Percentiles rank a stretch among this genome's conserved stretches.
Evolutionary conservation across 2,329 filamentous ascomycete species (phyloP).

Genomic region (Volutella citrinella): DNA sequence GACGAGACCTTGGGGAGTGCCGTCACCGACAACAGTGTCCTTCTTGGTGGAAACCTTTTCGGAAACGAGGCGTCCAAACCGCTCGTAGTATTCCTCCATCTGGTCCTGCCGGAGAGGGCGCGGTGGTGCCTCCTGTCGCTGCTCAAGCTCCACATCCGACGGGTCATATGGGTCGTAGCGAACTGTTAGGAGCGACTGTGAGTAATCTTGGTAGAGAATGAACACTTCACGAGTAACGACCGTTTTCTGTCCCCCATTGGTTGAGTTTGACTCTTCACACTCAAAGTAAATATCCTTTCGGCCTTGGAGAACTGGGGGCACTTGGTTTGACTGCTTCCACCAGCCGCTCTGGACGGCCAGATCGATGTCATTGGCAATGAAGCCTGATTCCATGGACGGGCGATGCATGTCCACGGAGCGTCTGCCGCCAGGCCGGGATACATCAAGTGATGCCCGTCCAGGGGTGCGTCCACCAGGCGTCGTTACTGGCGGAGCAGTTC

Average conservation of each 20-base stretch:
- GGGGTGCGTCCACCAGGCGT: conserved; percentile 19
- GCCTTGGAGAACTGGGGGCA: conserved; percentile 78
- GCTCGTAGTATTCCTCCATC: conserved; percentile 79
- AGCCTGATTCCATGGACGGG: conserved; percentile 74
- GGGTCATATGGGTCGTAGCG: conserved; percentile 75
- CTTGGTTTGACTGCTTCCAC: conserved; percentile 80
- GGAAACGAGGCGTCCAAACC: conserved; percentile 75
- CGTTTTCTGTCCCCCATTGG: conserved; percentile 67
- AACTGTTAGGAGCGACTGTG: conserved; percentile 83
- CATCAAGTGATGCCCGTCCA: conserved; percentile 33
- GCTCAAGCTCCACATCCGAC: conserved; percentile 71
- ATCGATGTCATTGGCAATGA: conserved; percentile 85
- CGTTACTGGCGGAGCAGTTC: conserved; percentile 42
- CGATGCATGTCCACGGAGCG: conserved; percentile 74
- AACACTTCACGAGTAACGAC: conserved; percentile 77
- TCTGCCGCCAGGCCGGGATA: conserved; percentile 39
- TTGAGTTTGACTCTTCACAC: conserved; percentile 71
- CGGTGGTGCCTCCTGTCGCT: conserved; percentile 83
- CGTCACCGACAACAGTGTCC: conserved; percentile 79
- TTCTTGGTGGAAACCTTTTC: conserved; percentile 70
- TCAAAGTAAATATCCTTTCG: conserved; percentile 83
- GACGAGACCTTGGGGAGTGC: conserved; percentile 74
- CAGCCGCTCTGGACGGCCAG: conserved; percentile 71
- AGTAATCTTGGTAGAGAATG: conserved; percentile 93
- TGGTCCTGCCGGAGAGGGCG: conserved; percentile 84